Evolutionary conservation across 2,329 filamentous ascomycete species (phyloP).

Genomic region (Beauveria sp.): DNA sequence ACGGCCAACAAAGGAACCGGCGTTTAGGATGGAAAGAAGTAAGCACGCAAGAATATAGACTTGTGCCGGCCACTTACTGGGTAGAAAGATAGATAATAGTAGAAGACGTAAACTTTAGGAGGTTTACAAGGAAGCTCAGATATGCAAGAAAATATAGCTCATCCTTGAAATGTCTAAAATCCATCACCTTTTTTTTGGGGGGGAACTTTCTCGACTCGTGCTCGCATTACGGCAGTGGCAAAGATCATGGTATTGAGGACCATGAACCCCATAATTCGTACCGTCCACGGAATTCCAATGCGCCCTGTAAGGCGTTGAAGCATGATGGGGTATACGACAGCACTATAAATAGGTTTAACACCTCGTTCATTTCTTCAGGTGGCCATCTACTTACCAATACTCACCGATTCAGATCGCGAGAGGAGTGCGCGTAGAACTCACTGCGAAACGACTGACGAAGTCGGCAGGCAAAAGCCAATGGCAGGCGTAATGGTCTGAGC

Average conservation of each 20-base stretch:
- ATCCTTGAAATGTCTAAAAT: too few species aligned
- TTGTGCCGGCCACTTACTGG: background rate
- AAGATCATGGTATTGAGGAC: conserved; percentile 39
- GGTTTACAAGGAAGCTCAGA: too few species aligned
- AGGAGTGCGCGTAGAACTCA: conserved; percentile 47
- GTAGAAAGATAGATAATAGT: too few species aligned
- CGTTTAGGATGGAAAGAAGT: conserved; percentile 15
- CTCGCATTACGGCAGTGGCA: conserved; percentile 39
- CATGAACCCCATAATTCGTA: conserved; percentile 42
- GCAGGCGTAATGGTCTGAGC: conserved; percentile 46
- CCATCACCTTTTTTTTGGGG: background rate
- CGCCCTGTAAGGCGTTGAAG: conserved; percentile 35
- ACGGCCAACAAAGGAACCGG: conserved; percentile 14
- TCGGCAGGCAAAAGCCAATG: conserved; percentile 45
- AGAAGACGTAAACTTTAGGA: too few species aligned
- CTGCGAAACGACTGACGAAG: conserved; percentile 49
- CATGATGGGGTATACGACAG: conserved; percentile 51
- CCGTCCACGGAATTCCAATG: conserved; percentile 42
- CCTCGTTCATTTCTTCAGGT: conserved; percentile 15
- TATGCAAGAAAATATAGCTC: too few species aligned
- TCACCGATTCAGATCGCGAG: conserved; percentile 52
- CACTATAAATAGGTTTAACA: conserved; percentile 36
- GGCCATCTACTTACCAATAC: conserved; percentile 36
- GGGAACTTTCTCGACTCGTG: conserved; percentile 34
- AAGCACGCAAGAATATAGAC: conserved; percentile 11